Base-by-base conservation (phyloP, 495 filamentous ascomycete species). In the Parathielavia appendiculata region DNA sequence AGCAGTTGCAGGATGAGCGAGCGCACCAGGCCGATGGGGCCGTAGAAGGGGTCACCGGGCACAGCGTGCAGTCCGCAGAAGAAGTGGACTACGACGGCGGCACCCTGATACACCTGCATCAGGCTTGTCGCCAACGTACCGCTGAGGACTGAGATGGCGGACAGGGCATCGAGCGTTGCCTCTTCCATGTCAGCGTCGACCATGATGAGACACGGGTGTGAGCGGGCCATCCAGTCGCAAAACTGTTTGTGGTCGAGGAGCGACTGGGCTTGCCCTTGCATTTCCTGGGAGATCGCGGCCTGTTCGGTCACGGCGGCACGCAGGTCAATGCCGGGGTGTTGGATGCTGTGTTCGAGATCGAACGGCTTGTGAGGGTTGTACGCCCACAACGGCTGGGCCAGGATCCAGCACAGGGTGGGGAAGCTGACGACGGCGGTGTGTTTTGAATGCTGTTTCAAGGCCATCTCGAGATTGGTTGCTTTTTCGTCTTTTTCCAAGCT, bases 141-240 rank as follows among this genome's bases (percentile, higher is more conserved):
- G 38, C 22, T 12, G 12, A 53, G n/a, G 12, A 30, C 50, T 0
- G 50, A 53, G 0, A 30, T 30, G 32, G 17, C 50, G 7, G 50
- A 53, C 7, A 53, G 20, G 13, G 1, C n/a, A 13, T 16, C 20
- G 9, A 49, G n/a, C 10, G 36, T 35, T 12, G 36, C 17, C 10
- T 16, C 35, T 13, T 40, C 34, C 36, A 53, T 23, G 50, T 53
- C 26, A 19, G 50, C 50, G 23, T 53, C 50, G 17, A 41, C 38
- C 19, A 53, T 36, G 4, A 53, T 9, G n/a, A 53, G 20, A 20
- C 10, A 11, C 0, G 19, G 38, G 35, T 14, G 7, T 9, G 6
- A 20, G 38, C 16, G 3, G 20, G 5, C 26, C 3, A 53, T 36
- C 50, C 50, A 53, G 35, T 16, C 6, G 1, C 5, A 1, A 36